phyloP scores from a whole-genome alignment of 305 asterid genomes.

The Fraxinus velutina region DNA sequence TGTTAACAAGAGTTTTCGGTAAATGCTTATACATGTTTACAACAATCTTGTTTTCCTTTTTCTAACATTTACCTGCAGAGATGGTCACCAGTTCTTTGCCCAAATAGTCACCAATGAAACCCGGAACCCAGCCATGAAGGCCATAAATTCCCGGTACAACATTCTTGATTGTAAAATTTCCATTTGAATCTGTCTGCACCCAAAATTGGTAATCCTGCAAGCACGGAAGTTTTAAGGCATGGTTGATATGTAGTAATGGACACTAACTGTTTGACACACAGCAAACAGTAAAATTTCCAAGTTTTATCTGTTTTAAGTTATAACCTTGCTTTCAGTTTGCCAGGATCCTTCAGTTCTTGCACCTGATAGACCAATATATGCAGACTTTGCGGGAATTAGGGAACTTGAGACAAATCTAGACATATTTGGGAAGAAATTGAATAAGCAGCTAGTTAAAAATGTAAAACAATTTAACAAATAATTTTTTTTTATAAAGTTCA shows the following conservation, averaged over 20 bases:
- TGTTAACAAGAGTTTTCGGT: neutral
- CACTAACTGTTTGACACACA: neutral
- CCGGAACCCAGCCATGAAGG: constrained; percentile 56
- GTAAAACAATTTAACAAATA: neutral
- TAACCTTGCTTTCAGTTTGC: constrained; percentile 61
- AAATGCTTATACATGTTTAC: neutral
- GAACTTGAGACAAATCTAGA: constrained; percentile 40
- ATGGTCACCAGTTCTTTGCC: constrained; percentile 33
- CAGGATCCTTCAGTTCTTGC: constrained; percentile 49
- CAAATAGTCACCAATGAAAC: constrained; percentile 46
- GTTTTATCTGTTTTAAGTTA: neutral
- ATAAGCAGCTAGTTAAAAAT: neutral
- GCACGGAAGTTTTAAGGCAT: neutral
- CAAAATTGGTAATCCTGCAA: constrained; percentile 50
- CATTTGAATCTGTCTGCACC: constrained; percentile 41
- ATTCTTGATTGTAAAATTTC: constrained; percentile 40
- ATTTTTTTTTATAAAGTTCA: neutral
- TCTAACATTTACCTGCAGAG: constrained; percentile 31
- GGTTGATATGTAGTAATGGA: neutral
- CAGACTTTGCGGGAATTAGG: constrained; percentile 39
- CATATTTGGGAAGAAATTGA: constrained; percentile 6
- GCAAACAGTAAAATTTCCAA: neutral
- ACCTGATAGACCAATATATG: constrained; percentile 44
- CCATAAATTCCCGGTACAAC: constrained; percentile 44
- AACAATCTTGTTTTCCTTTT: neutral